These are phyloP conservation scores for Malassezia sympodialis DNA, from an alignment of 1,284 basidiomycete species.

Conservation along the genomic window DNA sequence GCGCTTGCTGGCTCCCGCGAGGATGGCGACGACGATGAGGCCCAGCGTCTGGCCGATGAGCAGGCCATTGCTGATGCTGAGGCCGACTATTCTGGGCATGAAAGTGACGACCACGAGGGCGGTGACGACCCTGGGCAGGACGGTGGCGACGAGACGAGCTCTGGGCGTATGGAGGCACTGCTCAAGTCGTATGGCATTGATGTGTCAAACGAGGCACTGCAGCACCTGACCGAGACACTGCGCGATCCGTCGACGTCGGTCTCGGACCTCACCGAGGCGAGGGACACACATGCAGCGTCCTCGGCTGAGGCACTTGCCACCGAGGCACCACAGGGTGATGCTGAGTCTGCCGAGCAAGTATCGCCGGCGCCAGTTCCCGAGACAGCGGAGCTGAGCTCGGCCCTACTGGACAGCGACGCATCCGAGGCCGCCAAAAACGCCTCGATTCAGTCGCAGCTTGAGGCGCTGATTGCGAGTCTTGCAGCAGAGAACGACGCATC, in stretches of 20 bases:
- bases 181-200: conserved; percentile 20
- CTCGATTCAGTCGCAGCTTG: conserved; percentile 28
- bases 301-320: background rate
- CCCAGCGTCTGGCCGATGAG: conserved; percentile 24
- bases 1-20: conserved; percentile 22
- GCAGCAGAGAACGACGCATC: conserved; percentile 8
- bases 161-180: conserved; percentile 14
- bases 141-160: background rate
- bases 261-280: conserved; percentile 1
- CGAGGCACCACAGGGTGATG: background rate
- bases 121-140: background rate
- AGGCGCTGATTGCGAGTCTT: conserved; percentile 31
- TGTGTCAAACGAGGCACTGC: conserved; percentile 26
- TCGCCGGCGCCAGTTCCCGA: background rate
- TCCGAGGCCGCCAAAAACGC: conserved; percentile 16
- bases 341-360: background rate
- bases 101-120: background rate
- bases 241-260: conserved; percentile 14
- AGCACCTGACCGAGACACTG: conserved; percentile 32
- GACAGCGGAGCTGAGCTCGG: background rate
- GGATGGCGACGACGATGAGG: conserved; percentile 22
- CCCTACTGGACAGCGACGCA: conserved; percentile 1
- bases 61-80: conserved; percentile 34
- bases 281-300: background rate
- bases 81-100: conserved; percentile 21